phyloP scores from a whole-genome alignment of 805 yeast species.

The Sugiyamaella lignohabitans region DNA sequence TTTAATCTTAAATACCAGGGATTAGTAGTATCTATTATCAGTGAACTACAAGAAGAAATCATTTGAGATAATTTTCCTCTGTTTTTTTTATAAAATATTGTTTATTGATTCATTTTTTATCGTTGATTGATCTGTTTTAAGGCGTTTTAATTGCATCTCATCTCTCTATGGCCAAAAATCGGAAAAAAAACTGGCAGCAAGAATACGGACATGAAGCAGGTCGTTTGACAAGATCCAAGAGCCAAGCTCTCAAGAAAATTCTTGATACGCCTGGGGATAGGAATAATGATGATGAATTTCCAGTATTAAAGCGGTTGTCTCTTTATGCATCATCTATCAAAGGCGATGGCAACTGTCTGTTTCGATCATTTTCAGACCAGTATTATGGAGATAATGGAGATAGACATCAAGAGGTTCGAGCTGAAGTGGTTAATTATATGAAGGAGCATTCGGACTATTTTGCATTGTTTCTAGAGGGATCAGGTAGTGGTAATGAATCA shows the following conservation, averaged over 20 bases:
- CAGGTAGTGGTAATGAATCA: constrained; percentile 26
- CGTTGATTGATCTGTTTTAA: too few species aligned
- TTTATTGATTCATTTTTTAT: too few species aligned
- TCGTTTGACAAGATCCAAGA: not conserved
- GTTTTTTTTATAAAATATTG: too few species aligned
- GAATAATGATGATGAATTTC: constrained; percentile 31
- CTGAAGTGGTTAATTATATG: constrained; percentile 30
- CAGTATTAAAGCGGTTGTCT: constrained; percentile 30
- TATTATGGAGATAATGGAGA: constrained; percentile 32
- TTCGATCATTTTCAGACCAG: constrained; percentile 38
- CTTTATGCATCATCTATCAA: constrained; percentile 33
- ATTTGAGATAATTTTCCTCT: too few species aligned
- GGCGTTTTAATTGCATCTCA: too few species aligned
- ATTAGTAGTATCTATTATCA: too few species aligned
- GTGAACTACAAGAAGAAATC: too few species aligned
- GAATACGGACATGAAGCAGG: too few species aligned
- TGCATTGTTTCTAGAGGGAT: constrained; percentile 29
- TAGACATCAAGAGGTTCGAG: constrained; percentile 27
- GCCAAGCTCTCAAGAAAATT: not conserved
- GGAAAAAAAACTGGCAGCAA: too few species aligned
- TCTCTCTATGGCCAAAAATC: too few species aligned
- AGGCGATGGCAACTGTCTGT: constrained; percentile 41
- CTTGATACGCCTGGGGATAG: not conserved
- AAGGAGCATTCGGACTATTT: constrained; percentile 27
- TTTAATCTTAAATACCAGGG: too few species aligned